Conservation (phyloP, 2,329 filamentous ascomycete genomes). For the Talaromyces rugulosus region DNA sequence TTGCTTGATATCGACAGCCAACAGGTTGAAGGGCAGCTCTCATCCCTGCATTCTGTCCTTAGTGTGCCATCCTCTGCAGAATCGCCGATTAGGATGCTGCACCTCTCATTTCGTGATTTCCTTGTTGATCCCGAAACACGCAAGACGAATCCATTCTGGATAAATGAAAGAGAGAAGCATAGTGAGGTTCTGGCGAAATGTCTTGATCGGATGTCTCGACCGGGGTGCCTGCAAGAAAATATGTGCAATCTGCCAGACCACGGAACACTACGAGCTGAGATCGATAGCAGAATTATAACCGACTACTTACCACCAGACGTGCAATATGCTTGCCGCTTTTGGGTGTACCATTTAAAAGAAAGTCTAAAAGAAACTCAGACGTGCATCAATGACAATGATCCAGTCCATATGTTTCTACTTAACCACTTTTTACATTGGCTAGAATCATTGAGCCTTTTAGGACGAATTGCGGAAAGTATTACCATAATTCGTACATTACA, state of each 20-base stretch:
- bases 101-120: conserved; percentile 30
- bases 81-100: conserved; percentile 17
- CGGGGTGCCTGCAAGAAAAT: conserved; percentile 5
- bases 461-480: conserved; percentile 10
- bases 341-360: conserved; percentile 17
- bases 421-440: conserved; percentile 20
- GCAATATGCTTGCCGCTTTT: conserved; percentile 20
- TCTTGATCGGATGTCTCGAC: conserved; percentile 16
- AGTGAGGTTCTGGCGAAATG: conserved; percentile 22
- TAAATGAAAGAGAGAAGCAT: conserved; percentile 28
- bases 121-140: conserved; percentile 20
- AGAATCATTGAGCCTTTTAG: conserved; percentile 17
- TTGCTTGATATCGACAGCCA: background rate
- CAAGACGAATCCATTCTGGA: conserved; percentile 20
- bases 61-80: conserved; percentile 12
- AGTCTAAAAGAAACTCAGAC: too few species aligned
- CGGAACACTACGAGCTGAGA: background rate
- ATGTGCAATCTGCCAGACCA: conserved; percentile 14
- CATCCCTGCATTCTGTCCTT: conserved; percentile 19
- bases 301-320: conserved; percentile 12
- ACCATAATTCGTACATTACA: background rate
- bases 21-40: background rate
- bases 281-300: conserved; percentile 2
- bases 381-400: conserved; percentile 5
- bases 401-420: conserved; percentile 13